Conservation (phyloP, 1,139 yeast species). For the Candida mesenterica region DNA sequence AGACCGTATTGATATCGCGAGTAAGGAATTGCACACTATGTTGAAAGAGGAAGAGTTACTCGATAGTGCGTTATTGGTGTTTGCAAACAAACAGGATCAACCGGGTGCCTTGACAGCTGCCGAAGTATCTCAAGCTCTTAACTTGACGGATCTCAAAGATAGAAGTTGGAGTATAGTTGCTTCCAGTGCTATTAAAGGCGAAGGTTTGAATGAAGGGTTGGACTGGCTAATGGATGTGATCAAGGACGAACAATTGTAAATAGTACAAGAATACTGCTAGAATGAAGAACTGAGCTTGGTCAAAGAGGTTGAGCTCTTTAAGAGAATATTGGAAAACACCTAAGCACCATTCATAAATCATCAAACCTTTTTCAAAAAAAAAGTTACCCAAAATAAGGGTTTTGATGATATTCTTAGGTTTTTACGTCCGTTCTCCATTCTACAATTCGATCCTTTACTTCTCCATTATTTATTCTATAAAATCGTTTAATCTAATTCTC, state of each 20-base stretch:
- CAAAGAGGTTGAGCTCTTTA: no score
- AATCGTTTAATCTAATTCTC: constrained; percentile 1
- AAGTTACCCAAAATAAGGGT: no score
- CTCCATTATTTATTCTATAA: constrained; percentile 1
- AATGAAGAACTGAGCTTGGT: no score
- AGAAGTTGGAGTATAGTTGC: constrained; percentile 98
- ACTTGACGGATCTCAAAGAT: constrained; percentile 85
- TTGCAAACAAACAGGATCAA: constrained; percentile 97
- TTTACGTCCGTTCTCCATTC: no score
- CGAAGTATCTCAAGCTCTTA: constrained; percentile 86
- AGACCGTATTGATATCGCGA: constrained; percentile 84
- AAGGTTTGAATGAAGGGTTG: constrained; percentile 91
- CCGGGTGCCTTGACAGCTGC: constrained; percentile 94
- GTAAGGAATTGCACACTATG: constrained; percentile 89
- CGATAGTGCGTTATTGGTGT: constrained; percentile 87
- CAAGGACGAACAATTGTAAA: constrained; percentile 80
- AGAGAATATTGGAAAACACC: no score
- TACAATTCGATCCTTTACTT: not conserved
- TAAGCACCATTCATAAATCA: no score
- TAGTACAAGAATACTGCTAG: not conserved
- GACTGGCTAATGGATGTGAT: constrained; percentile 97
- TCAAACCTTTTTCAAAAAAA: no score
- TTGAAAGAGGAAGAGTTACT: constrained; percentile 86
- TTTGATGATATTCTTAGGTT: no score
- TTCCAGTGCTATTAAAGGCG: constrained; percentile 93